Evolutionary conservation across 2,329 filamentous ascomycete species (phyloP), one percentile per base, ranked within the genome.

Genomic region (Phyllosticta capitalensis): DNA sequence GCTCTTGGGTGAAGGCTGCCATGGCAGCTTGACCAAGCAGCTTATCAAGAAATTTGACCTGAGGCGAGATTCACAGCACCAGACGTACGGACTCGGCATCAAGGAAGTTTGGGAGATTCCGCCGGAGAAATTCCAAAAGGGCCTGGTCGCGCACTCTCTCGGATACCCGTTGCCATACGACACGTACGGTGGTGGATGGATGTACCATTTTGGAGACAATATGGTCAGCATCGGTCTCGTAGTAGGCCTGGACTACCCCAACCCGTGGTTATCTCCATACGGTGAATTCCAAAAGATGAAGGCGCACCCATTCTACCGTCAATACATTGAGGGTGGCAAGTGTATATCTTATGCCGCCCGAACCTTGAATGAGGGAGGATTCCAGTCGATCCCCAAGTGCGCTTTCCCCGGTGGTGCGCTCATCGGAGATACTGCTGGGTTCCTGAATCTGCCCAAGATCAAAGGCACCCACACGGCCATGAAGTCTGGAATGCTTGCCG

Each of bases 141-240:
- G 94, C 57, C 79, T 92, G 65, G 83, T 97, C 52, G 83, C 86
- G 3, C 94, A 99, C 77, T 89, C 90, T 4, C 84, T 99, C 86
- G 94, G 94, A 20, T 97, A 95, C 69, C 94, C 94, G 20, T 76
- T 99, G 52, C 84, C 90, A 17, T 84, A 81, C 66, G 88, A 97
- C 70, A 94, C 92, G 9, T 99, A 99, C 71, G 94, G 94, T 65
- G 94, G 94, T 65, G 91, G 89, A 21, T 99, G 91, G 86, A 92
- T 99, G 89, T 99, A 99, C 71, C 94, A 99, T 74, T 99, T 97
- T 74, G 94, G 92, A 45, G 92, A 99, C 67, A 99, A 97, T 74
- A 83, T 97, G 67, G 92, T 99, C 62, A 91, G 86, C 65, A 81
- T 99, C 59, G 94, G 94, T 22, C 80, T 97, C 19, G 94, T 99